These are phyloP conservation scores for Phytophthora rubi DNA, from an alignment of 352 stramenopile genomes.

Conservation along the genomic window DNA sequence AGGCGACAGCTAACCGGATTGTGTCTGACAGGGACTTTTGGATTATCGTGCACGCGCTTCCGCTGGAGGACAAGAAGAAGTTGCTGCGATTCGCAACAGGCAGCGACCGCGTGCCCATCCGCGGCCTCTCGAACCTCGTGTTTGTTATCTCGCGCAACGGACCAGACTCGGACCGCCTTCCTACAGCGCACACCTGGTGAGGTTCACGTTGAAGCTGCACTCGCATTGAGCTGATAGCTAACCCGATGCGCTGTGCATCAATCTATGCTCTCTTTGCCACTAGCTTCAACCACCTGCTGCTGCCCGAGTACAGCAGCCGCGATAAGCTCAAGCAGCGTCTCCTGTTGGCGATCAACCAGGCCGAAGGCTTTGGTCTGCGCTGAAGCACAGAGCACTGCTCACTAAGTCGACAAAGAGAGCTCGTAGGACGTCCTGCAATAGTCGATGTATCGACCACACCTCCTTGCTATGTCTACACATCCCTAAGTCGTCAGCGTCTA, in stretches of 20 bases:
- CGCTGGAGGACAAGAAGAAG: slow-evolving; percentile 86
- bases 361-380: slow-evolving; percentile 84
- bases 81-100: slow-evolving; percentile 87
- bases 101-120: slow-evolving; percentile 85
- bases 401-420: background rate
- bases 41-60: slow-evolving; percentile 80
- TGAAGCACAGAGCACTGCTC: slow-evolving; percentile 29
- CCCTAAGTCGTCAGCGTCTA: background rate
- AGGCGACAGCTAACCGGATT: background rate
- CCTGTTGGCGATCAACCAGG: slow-evolving; percentile 81
- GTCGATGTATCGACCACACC: background rate
- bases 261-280: background rate
- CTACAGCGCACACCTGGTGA: slow-evolving; percentile 88
- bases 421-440: slow-evolving; percentile 1
- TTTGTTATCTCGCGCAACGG: slow-evolving; percentile 90
- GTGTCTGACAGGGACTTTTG: slow-evolving; percentile 69
- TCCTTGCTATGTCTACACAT: background rate
- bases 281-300: slow-evolving; percentile 89
- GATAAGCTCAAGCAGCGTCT: slow-evolving; percentile 87
- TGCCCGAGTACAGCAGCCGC: slow-evolving; percentile 78
- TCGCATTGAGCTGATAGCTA: slow-evolving; percentile 6
- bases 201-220: slow-evolving; percentile 15
- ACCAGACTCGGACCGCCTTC: slow-evolving; percentile 81
- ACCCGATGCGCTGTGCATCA: slow-evolving; percentile 13
- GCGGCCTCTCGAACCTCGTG: slow-evolving; percentile 76